Conservation (phyloP, 1,284 basidiomycete species). For the Coniferiporia weirii region DNA sequence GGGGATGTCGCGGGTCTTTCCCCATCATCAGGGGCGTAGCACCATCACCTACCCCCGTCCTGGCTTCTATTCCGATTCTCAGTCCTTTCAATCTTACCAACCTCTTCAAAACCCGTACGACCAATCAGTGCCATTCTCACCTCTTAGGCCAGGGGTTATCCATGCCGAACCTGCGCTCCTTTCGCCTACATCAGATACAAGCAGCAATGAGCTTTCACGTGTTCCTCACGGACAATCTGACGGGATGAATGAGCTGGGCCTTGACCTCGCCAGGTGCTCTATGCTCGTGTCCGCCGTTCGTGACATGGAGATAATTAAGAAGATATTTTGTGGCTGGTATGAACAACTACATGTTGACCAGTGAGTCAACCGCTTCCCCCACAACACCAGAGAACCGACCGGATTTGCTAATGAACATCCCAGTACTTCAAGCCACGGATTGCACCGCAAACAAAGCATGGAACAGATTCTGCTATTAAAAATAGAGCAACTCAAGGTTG, state of each 20-base stretch:
- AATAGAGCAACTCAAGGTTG: background rate
- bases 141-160: background rate
- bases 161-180: background rate
- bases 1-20: background rate
- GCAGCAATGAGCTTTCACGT: no score
- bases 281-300: background rate
- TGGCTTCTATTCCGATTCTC: background rate
- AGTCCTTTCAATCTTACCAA: background rate
- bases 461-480: background rate
- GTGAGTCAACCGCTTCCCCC: background rate
- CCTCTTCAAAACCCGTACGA: background rate
- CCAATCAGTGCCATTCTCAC: background rate
- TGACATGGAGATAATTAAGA: background rate
- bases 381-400: background rate
- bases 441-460: background rate
- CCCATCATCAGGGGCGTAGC: background rate
- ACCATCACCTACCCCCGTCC: background rate
- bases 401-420: background rate
- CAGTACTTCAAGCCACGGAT: background rate
- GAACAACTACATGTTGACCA: background rate
- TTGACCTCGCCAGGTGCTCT: background rate
- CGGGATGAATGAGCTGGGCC: background rate
- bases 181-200: no score
- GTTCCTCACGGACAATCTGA: no score
- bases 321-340: background rate